These are phyloP conservation scores for Mortierella sp. DNA, from an alignment of 371 early-diverging fungal species.

Conservation along the genomic window DNA sequence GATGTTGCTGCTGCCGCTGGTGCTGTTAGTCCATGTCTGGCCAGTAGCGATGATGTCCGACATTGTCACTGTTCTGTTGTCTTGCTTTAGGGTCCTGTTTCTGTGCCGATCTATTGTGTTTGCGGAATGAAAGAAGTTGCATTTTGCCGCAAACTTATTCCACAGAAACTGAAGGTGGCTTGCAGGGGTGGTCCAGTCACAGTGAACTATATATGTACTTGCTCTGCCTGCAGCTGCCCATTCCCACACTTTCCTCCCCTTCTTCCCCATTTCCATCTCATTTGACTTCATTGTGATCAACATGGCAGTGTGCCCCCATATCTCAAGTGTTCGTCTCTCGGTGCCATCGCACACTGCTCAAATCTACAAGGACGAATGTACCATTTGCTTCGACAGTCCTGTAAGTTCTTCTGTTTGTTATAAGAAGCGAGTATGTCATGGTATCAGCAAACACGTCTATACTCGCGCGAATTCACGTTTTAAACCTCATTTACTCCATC, in stretches of 20 bases:
- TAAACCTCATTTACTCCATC: not conserved
- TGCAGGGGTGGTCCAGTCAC: not conserved
- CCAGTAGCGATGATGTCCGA: conserved; percentile 4
- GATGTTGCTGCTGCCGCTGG: not conserved
- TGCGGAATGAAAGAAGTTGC: too few relatives aligned
- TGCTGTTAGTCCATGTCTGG: conserved; percentile 1
- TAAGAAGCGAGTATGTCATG: not conserved
- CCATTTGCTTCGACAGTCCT: conserved; percentile 91
- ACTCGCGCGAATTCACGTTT: not conserved
- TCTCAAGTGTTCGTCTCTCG: conserved; percentile 27
- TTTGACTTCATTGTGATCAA: not conserved
- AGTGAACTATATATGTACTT: not conserved
- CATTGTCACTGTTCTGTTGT: conserved; percentile 1
- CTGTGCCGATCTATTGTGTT: not conserved
- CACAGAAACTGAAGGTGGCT: not conserved
- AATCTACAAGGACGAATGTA: conserved; percentile 96
- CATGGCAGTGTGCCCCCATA: conserved; percentile 53
- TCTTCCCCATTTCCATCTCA: not conserved
- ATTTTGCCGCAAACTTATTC: not conserved
- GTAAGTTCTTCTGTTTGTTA: conserved; percentile 58
- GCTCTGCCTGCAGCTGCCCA: not conserved
- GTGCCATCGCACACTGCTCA: conserved; percentile 64
- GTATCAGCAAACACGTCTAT: conserved; percentile 4
- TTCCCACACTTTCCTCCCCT: conserved; percentile 3
- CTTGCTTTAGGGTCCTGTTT: not conserved